These are phyloP conservation scores for Fonsecaea monophora DNA, from an alignment of 2,329 filamentous ascomycete species.

Conservation along the genomic window DNA sequence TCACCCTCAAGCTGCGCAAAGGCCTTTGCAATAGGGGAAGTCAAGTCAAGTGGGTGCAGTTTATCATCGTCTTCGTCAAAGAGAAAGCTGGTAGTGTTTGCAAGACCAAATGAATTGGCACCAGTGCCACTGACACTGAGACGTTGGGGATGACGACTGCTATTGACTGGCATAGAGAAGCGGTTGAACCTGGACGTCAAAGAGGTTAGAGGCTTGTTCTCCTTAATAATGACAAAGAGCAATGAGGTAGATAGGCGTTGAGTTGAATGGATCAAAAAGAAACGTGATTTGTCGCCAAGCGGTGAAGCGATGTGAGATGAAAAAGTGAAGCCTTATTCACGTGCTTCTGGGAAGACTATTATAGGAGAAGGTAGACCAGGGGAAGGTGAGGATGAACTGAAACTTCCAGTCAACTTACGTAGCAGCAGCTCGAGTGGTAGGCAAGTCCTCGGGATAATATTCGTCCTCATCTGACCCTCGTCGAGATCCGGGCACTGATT, in stretches of 20 bases:
- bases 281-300: conserved; percentile 1
- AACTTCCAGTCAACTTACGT: conserved; percentile 68
- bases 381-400: conserved; percentile 6
- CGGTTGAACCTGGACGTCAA: conserved; percentile 71
- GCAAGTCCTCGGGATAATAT: conserved; percentile 66
- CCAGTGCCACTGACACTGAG: conserved; percentile 28
- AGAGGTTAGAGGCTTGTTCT: conserved; percentile 30
- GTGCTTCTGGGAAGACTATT: not conserved
- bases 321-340: not conserved
- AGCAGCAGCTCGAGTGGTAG: conserved; percentile 74
- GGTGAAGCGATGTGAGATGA: conserved; percentile 19
- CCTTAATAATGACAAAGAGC: conserved; percentile 5
- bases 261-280: conserved; percentile 6
- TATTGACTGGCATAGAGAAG: conserved; percentile 90
- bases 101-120: conserved; percentile 63
- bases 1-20: conserved; percentile 75
- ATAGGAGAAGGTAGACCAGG: conserved; percentile 2
- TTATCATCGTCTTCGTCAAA: conserved; percentile 86
- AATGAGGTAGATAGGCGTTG: conserved; percentile 15
- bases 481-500: conserved; percentile 83
- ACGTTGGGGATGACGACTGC: conserved; percentile 39
- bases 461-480: conserved; percentile 92
- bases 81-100: conserved; percentile 83
- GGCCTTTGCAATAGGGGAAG: conserved; percentile 70
- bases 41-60: conserved; percentile 35